Conservation (phyloP, 306 rosid species). For the Leucaena leucocephala region DNA sequence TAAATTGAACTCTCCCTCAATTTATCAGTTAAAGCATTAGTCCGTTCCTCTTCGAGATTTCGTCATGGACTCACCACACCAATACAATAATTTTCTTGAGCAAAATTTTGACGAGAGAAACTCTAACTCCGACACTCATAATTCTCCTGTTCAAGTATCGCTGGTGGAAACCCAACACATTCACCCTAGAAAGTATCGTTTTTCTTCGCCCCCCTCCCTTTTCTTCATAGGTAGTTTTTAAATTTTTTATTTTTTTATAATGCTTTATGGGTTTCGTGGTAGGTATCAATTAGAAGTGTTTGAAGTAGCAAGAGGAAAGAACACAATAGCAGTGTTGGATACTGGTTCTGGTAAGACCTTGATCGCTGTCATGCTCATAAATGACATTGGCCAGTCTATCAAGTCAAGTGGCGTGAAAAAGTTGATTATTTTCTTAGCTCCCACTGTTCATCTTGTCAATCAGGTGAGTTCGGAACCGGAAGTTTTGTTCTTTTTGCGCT, state of each 20-base stretch:
- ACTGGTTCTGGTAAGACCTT: constrained; percentile 83
- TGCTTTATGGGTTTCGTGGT: not conserved
- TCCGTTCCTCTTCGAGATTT: not conserved
- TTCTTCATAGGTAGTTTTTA: not conserved
- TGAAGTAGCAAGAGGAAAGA: constrained; percentile 66
- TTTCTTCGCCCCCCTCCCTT: not conserved
- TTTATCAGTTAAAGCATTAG: not conserved
- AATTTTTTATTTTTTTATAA: not conserved
- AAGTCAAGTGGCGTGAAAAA: constrained; percentile 49
- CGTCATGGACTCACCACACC: constrained; percentile 39
- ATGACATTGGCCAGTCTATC: constrained; percentile 48
- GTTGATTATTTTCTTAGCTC: constrained; percentile 73
- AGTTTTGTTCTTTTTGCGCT: not conserved
- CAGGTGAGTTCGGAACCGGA: constrained; percentile 50
- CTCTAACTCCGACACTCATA: constrained; percentile 9
- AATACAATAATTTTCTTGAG: constrained; percentile 24
- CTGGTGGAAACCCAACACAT: constrained; percentile 23
- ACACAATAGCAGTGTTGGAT: constrained; percentile 83
- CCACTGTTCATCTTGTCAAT: constrained; percentile 86
- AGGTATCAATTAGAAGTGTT: constrained; percentile 75
- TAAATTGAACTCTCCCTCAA: not conserved
- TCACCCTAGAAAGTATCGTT: constrained; percentile 63
- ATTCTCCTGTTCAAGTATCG: constrained; percentile 23
- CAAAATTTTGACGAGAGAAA: constrained; percentile 30
- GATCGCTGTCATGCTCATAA: constrained; percentile 83